Evolutionary conservation across 106 monocot species (phyloP), one percentile per base, ranked within the genome.

Genomic region (Dendrobium chrysotoxum): DNA sequence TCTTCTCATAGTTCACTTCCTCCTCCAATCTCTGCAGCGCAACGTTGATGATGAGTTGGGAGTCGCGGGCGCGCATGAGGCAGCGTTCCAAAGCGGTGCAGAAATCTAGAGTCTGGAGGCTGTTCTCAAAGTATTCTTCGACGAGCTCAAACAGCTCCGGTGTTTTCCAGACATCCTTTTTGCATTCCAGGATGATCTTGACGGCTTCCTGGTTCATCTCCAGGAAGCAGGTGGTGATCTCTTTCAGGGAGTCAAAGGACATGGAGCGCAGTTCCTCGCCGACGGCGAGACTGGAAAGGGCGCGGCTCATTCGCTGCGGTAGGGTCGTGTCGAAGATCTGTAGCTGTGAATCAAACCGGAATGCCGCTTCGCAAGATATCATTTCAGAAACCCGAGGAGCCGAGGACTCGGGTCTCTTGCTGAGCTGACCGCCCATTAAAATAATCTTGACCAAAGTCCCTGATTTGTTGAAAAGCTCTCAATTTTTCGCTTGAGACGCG

Each of bases 61-160:
- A 44, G 25, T 91, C 86, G 31, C 80, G 84, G 40, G 88, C 88
- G 42, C 31, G 79, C 40, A 58, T 72, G 20, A 91, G 84, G 85
- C 84, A 91, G 25, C 38, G 77, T 20, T 88, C 78, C 45, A 88
- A 78, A 42, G 82, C 84, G 25, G 86, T 70, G 79, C 88, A 91
- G 75, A 91, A 86, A 38, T 84, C 80, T 23, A 91, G 80, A 8
- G 85, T 87, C 12, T 81, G 82, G 58, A 82, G 74, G 66, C 47
- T 76, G 86, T 68, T 86, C 16, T 85, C 77, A 57, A 88, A 85
- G 88, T 91, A 88, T 16, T 91, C 83, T 40, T 82, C 72, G 12
- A 91, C 88, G 26, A 91, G 65, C 28, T 66, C 76, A 18, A 83
- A 85, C 47, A 91, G 85, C 8, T 85, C 82, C 16, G 80, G 77